phyloP scores from a whole-genome alignment of 2,329 filamentous ascomycete genomes.

The Clathrospora elynae region DNA sequence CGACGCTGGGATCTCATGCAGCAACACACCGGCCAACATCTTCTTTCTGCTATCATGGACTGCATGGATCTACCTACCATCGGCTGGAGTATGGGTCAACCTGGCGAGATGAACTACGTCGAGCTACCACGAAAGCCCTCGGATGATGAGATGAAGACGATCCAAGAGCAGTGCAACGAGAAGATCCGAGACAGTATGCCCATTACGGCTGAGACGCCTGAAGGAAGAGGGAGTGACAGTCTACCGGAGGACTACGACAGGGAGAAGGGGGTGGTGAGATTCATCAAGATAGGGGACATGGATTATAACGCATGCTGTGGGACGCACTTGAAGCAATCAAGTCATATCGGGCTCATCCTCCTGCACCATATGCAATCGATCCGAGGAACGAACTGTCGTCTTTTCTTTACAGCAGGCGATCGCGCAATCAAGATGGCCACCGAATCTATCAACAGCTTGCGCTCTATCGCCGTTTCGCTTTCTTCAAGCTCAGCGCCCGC shows the following conservation, averaged over 20 bases:
- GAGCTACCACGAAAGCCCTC: slow-evolving; percentile 40
- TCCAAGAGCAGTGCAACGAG: slow-evolving; percentile 37
- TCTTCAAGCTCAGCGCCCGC: slow-evolving; percentile 28
- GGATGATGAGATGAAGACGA: slow-evolving; percentile 29
- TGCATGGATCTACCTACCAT: slow-evolving; percentile 36
- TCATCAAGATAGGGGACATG: slow-evolving; percentile 41
- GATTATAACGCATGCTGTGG: slow-evolving; percentile 46
- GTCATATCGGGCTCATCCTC: slow-evolving; percentile 38
- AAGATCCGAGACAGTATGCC: slow-evolving; percentile 34
- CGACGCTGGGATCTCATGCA: slow-evolving; percentile 45
- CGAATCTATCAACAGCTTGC: slow-evolving; percentile 33
- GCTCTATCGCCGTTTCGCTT: slow-evolving; percentile 34
- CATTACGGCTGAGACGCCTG: slow-evolving; percentile 41
- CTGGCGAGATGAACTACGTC: slow-evolving; percentile 44
- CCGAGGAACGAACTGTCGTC: slow-evolving; percentile 38
- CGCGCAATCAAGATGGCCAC: slow-evolving; percentile 38
- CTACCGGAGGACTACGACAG: slow-evolving; percentile 40
- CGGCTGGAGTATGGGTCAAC: slow-evolving; percentile 40
- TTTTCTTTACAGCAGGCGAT: slow-evolving; percentile 41
- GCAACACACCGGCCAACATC: slow-evolving; percentile 44
- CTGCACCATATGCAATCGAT: slow-evolving; percentile 40
- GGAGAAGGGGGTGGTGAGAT: slow-evolving; percentile 41
- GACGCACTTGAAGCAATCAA: slow-evolving; percentile 42
- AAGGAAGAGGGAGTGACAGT: slow-evolving; percentile 31
- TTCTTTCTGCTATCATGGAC: slow-evolving; percentile 44